Evolutionary conservation across 176 grass and related monocot genomes (phyloP).

Genomic region (Phoenix dactylifera): DNA sequence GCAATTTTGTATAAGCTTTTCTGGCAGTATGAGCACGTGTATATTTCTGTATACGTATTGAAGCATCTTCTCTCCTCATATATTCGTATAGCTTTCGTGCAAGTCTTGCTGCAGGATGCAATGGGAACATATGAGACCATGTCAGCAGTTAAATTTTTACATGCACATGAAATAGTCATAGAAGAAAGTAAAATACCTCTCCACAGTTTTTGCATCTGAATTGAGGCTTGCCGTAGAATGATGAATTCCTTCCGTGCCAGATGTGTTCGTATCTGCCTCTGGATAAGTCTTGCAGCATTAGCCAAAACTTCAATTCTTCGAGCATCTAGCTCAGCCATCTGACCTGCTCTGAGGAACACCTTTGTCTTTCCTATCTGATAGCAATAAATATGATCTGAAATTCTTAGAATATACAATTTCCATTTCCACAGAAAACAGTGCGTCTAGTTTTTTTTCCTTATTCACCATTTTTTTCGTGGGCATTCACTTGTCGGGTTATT

Average conservation of each 20-base stretch:
- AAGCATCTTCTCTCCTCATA: slow-evolving; percentile 77
- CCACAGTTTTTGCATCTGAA: slow-evolving; percentile 75
- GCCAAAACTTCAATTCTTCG: slow-evolving; percentile 82
- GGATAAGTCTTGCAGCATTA: slow-evolving; percentile 47
- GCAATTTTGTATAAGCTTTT: slow-evolving; percentile 49
- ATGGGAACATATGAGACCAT: not conserved
- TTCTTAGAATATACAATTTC: slow-evolving; percentile 20
- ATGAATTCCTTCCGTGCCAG: slow-evolving; percentile 69
- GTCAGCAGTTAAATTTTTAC: not conserved
- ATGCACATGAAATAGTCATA: not conserved
- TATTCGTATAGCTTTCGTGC: slow-evolving; percentile 64
- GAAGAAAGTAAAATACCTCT: slow-evolving; percentile 41
- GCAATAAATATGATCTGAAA: slow-evolving; percentile 5
- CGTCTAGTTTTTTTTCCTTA: not conserved
- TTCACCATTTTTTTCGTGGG: not conserved
- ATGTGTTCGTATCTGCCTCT: slow-evolving; percentile 77
- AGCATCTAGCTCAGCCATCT: slow-evolving; percentile 89
- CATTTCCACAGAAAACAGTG: too few species aligned
- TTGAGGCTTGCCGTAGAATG: slow-evolving; percentile 40
- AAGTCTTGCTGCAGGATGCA: slow-evolving; percentile 43
- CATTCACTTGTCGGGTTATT: not conserved
- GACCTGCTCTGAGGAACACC: slow-evolving; percentile 90
- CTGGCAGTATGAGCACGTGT: slow-evolving; percentile 48
- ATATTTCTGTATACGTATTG: slow-evolving; percentile 81
- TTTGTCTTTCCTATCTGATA: slow-evolving; percentile 94